These are phyloP conservation scores for Tetrapisispora pingtungensis DNA, from an alignment of 805 yeast species.

Conservation along the genomic window DNA sequence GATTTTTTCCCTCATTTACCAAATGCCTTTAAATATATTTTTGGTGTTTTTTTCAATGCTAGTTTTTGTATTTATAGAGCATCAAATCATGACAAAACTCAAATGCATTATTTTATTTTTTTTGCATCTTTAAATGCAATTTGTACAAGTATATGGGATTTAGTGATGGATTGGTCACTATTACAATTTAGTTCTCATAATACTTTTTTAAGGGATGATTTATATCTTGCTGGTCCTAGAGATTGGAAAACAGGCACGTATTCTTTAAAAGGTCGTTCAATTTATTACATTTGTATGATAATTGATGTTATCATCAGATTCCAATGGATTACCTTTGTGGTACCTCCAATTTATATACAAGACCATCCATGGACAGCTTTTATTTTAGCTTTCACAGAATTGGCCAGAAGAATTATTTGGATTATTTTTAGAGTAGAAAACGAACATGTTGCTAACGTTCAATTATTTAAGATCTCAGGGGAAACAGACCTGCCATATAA, in stretches of 20 bases:
- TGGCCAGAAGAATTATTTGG: conserved; percentile 81
- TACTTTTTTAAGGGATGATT: conserved; percentile 55
- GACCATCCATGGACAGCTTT: conserved; percentile 85
- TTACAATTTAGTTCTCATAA: conserved; percentile 52
- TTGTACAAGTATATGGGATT: conserved; percentile 72
- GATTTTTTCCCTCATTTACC: conserved; percentile 95
- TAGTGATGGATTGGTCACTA: conserved; percentile 93
- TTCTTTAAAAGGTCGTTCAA: conserved; percentile 26
- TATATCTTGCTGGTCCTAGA: conserved; percentile 44
- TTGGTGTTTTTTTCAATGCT: conserved; percentile 58
- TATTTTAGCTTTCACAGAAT: conserved; percentile 71
- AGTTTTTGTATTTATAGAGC: conserved; percentile 64
- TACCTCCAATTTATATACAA: conserved; percentile 63
- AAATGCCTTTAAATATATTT: conserved; percentile 67
- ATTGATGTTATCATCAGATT: conserved; percentile 67
- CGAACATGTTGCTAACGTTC: conserved; percentile 88
- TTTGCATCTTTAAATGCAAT: conserved; percentile 68
- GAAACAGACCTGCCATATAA: conserved; percentile 76
- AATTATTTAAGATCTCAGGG: conserved; percentile 73
- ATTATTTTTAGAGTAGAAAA: conserved; percentile 87
- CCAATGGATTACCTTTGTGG: conserved; percentile 86
- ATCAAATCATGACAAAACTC: conserved; percentile 22
- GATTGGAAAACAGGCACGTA: conserved; percentile 28
- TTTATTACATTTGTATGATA: conserved; percentile 67
- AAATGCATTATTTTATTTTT: conserved; percentile 53